Percentiles rank a stretch among this genome's conserved stretches.
These are phyloP conservation scores for Rhizopus arrhizus DNA, from an alignment of 371 early-diverging fungal genomes.

Conservation along the genomic window DNA sequence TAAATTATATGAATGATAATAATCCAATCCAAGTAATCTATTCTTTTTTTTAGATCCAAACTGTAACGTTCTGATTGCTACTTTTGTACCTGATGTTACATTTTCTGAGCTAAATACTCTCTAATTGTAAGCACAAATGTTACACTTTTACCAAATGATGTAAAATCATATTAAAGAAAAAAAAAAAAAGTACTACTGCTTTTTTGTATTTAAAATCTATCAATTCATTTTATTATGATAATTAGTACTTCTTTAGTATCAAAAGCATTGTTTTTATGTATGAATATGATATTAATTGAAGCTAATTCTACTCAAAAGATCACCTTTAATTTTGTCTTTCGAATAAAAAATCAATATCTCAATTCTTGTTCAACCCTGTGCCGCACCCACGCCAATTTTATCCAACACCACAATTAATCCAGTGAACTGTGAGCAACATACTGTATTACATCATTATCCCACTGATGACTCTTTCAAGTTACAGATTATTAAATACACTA, in stretches of 20 bases:
- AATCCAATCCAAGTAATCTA: no score
- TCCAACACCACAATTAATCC: no score
- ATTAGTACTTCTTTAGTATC: no score
- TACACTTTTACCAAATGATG: conserved; percentile 38
- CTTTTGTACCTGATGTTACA: conserved; percentile 25
- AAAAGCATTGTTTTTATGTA: no score
- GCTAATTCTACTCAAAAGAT: no score
- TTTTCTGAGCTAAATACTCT: conserved; percentile 39
- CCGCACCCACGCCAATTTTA: conserved; percentile 22
- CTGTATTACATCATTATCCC: no score
- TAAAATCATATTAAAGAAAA: conserved; percentile 5
- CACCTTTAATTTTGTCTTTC: conserved; percentile 27
- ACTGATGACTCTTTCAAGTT: no score
- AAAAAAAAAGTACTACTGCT: no score
- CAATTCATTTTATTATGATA: conserved; percentile 30
- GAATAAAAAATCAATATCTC: conserved; percentile 39
- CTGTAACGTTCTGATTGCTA: no score
- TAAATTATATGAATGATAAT: no score
- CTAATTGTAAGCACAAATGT: conserved; percentile 48
- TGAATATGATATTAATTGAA: no score
- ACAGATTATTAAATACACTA: conserved; percentile 1
- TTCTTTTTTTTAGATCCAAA: not conserved
- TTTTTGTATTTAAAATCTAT: conserved; percentile 9
- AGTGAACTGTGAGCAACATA: no score
- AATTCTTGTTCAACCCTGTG: conserved; percentile 32